These are phyloP conservation scores for Carex pumila DNA, from an alignment of 176 grass and related monocot species.

Conservation along the genomic window DNA sequence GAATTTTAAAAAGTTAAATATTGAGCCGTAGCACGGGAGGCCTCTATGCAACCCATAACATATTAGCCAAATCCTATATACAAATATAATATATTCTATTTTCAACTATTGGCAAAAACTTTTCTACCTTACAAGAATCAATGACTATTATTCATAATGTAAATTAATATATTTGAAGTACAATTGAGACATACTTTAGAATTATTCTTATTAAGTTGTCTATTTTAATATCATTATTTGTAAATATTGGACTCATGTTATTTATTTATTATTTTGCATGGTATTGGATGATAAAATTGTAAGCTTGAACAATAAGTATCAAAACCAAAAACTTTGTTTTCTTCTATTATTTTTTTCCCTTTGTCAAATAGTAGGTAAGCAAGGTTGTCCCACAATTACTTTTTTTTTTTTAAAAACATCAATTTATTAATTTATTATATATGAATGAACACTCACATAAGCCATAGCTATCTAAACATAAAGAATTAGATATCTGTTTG, in stretches of 20 bases:
- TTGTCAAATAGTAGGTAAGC: neutral
- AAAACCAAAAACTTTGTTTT: neutral
- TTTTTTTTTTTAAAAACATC: neutral
- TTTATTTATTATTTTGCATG: neutral
- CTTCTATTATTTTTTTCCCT: neutral
- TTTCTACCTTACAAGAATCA: neutral
- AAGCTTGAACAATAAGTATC: neutral
- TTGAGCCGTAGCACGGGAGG: too few species aligned
- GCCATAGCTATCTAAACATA: neutral
- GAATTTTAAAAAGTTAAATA: too few species aligned
- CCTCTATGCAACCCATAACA: too few species aligned
- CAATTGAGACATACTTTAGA: neutral
- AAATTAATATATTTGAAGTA: neutral
- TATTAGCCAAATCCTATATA: too few species aligned
- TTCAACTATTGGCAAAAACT: neutral
- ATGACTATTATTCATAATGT: neutral
- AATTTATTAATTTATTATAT: neutral
- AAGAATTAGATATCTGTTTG: neutral
- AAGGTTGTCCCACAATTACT: neutral
- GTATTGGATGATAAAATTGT: neutral
- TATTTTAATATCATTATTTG: neutral
- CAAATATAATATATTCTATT: too few species aligned
- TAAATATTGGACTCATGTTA: neutral
- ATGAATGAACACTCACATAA: neutral
- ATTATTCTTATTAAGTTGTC: neutral